Conservation (phyloP, 176 grass and related monocot genomes). For the Musa acuminata region DNA sequence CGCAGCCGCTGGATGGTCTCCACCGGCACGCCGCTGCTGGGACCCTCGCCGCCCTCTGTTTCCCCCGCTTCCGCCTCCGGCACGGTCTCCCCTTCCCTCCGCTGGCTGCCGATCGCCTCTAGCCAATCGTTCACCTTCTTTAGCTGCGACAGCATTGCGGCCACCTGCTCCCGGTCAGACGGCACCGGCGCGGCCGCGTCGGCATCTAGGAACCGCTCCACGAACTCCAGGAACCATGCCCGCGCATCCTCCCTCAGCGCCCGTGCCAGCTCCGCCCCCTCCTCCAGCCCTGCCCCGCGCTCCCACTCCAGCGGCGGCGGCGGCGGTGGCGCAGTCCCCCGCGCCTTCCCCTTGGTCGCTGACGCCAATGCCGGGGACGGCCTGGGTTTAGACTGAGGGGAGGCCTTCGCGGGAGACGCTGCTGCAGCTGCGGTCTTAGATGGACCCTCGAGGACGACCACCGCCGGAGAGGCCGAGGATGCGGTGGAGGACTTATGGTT, state of each 20-base stretch:
- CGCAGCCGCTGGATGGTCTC: conserved; percentile 70
- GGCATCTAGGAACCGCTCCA: conserved; percentile 85
- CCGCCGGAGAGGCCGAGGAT: neutral
- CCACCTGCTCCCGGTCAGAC: conserved; percentile 49
- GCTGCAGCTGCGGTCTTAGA: conserved; percentile 11
- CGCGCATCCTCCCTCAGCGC: conserved; percentile 60
- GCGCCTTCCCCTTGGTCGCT: neutral
- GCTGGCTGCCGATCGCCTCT: conserved; percentile 36
- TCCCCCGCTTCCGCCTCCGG: conserved; percentile 16
- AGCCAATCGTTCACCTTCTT: conserved; percentile 80
- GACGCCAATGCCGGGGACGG: neutral
- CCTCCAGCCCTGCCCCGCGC: conserved; percentile 48
- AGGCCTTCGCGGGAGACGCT: conserved; percentile 18
- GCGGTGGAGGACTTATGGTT: conserved; percentile 13
- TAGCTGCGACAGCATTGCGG: conserved; percentile 61
- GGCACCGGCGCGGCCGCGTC: conserved; percentile 37
- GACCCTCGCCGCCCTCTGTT: neutral
- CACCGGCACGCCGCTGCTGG: conserved; percentile 25
- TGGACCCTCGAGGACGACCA: conserved; percentile 26
- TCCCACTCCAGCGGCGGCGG: conserved; percentile 47
- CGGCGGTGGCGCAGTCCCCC: neutral
- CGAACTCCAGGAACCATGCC: conserved; percentile 84
- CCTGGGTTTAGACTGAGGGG: conserved; percentile 17
- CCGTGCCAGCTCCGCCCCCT: conserved; percentile 61
- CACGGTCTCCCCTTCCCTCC: conserved; percentile 15